A percentile compares a stretch with the other conserved stretches of the same genome.
phyloP scores from a whole-genome alignment of 352 stramenopile species.

The Phytophthora boehmeriae region DNA sequence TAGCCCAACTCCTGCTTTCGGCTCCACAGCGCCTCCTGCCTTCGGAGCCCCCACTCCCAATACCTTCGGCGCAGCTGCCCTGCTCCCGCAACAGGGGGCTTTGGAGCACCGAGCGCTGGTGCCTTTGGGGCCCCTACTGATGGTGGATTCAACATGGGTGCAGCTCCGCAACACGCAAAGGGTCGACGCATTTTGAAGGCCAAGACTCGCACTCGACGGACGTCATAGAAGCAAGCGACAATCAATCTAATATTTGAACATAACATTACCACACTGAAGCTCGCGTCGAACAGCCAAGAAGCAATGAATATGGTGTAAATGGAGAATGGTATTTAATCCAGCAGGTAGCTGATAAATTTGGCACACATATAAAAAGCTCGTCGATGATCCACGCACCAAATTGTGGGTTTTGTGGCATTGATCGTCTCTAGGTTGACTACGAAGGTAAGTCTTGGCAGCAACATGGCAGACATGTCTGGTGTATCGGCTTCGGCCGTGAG shows the following conservation, averaged over 20 bases:
- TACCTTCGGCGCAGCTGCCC: conserved; percentile 30
- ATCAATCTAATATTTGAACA: conserved; percentile 36
- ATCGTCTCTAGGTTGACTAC: not conserved
- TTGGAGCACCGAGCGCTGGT: conserved; percentile 38
- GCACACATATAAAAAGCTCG: conserved; percentile 19
- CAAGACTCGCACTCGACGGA: conserved; percentile 33
- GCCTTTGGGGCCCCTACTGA: conserved; percentile 42
- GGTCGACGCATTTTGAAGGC: conserved; percentile 72
- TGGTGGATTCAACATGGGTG: conserved; percentile 76
- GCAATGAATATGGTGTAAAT: not conserved
- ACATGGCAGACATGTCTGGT: conserved; percentile 43
- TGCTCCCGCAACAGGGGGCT: conserved; percentile 22
- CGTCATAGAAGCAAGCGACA: conserved; percentile 45
- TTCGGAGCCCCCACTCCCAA: conserved; percentile 26
- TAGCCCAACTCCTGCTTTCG: conserved; percentile 35
- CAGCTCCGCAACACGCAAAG: conserved; percentile 52
- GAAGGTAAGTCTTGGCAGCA: conserved; percentile 9
- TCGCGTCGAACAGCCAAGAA: conserved; percentile 2
- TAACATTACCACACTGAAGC: conserved; percentile 12
- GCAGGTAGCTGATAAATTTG: not conserved
- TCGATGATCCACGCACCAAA: not conserved
- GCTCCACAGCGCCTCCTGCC: conserved; percentile 14
- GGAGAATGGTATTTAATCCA: not conserved
- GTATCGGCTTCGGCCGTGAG: conserved; percentile 57
- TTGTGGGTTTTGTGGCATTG: no score